Evolutionary conservation across 805 yeast genomes (phyloP).

Genomic region (Suhomyces sp.): DNA sequence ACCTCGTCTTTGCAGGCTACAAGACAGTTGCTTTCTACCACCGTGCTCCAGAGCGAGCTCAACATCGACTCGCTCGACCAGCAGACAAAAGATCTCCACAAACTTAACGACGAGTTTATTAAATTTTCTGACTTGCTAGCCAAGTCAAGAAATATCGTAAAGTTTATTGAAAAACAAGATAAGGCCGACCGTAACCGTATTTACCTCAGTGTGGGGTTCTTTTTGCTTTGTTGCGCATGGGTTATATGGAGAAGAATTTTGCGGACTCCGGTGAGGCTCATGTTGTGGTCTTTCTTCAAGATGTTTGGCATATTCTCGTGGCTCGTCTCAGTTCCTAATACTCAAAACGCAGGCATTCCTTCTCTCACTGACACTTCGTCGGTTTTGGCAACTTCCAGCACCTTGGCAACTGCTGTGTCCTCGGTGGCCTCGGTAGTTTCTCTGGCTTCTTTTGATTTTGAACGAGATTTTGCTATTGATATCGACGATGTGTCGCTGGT

Average conservation of each 20-base stretch:
- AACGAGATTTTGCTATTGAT: not conserved
- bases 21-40: constrained; percentile 46
- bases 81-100: constrained; percentile 41
- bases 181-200: constrained; percentile 47
- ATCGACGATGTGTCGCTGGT: not conserved
- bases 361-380: not conserved
- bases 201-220: constrained; percentile 46
- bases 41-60: constrained; percentile 50
- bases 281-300: constrained; percentile 47
- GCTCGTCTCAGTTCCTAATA: constrained; percentile 5
- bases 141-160: constrained; percentile 46
- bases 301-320: constrained; percentile 20
- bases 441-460: constrained; percentile 1
- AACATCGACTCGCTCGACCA: constrained; percentile 47
- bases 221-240: constrained; percentile 46
- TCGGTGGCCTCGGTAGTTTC: not conserved
- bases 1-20: constrained; percentile 48
- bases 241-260: constrained; percentile 50
- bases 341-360: not conserved
- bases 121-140: constrained; percentile 40
- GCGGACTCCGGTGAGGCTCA: constrained; percentile 40
- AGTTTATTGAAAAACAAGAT: constrained; percentile 52
- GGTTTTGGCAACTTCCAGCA: not conserved
- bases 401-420: not conserved
- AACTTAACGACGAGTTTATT: constrained; percentile 40